A percentile compares a stretch with the other conserved stretches of the same genome.
phyloP scores from a whole-genome alignment of 2,329 filamentous ascomycete species.

The Ophiostoma fasciatum region DNA sequence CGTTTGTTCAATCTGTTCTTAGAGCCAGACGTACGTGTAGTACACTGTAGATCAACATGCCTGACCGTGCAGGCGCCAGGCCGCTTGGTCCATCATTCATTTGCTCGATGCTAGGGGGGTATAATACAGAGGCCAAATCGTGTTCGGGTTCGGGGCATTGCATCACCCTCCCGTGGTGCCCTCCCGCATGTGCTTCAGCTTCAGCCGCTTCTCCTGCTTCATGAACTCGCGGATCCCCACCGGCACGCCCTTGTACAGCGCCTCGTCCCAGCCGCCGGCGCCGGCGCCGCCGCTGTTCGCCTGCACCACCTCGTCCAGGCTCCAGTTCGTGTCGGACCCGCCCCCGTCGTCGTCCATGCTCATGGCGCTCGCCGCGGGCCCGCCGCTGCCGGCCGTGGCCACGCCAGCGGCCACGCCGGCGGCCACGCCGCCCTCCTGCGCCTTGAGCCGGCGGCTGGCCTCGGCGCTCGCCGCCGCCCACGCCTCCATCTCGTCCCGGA shows the following conservation, averaged over 20 bases:
- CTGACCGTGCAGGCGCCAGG: too few species aligned
- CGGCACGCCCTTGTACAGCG: slow-evolving; percentile 66
- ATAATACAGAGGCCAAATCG: too few species aligned
- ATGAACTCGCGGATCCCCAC: slow-evolving; percentile 95
- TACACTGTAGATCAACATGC: too few species aligned
- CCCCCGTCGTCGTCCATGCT: slow-evolving; percentile 74
- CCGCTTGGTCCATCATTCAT: too few species aligned
- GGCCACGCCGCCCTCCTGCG: slow-evolving; percentile 18
- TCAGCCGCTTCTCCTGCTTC: slow-evolving; percentile 86
- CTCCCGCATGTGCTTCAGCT: slow-evolving; percentile 52
- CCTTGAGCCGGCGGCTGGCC: slow-evolving; percentile 40
- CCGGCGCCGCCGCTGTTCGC: slow-evolving; percentile 17
- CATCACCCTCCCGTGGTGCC: slow-evolving; percentile 29
- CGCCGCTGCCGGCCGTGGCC: neutral
- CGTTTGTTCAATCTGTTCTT: too few species aligned
- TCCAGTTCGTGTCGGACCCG: slow-evolving; percentile 57
- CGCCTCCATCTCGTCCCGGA: slow-evolving; percentile 80
- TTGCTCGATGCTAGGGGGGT: too few species aligned
- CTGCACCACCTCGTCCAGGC: slow-evolving; percentile 7
- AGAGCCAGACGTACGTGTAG: too few species aligned
- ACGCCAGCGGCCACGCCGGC: slow-evolving; percentile 11
- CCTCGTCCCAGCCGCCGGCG: slow-evolving; percentile 38
- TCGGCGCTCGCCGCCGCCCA: slow-evolving; percentile 56
- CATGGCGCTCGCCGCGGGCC: slow-evolving; percentile 19
- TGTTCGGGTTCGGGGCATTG: too few species aligned